Percentiles rank a stretch among this genome's conserved stretches.
phyloP scores from a whole-genome alignment of 169 alveolate species.

The Condylostoma magnum region DNA sequence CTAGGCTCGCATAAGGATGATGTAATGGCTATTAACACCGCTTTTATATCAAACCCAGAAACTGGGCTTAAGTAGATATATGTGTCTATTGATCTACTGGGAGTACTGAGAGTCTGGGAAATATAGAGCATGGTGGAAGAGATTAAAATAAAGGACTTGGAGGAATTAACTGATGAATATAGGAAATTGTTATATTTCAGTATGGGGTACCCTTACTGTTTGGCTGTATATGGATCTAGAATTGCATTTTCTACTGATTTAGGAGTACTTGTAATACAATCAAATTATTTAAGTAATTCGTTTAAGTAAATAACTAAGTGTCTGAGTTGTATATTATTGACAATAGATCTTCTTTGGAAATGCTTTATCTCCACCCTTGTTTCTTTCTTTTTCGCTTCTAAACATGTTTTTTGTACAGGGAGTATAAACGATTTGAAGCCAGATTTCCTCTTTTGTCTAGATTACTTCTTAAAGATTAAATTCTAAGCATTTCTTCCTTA shows the following conservation, averaged over 20 bases:
- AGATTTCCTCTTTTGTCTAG: too few species aligned
- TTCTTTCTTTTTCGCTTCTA: too few species aligned
- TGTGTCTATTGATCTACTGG: background rate
- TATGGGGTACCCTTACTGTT: conserved; percentile 28
- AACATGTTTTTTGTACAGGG: too few species aligned
- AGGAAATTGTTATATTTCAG: conserved; percentile 5
- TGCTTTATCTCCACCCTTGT: too few species aligned
- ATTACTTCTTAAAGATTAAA: too few species aligned
- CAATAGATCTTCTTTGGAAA: too few species aligned
- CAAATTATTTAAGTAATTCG: background rate
- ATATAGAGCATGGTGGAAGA: background rate
- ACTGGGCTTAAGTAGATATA: background rate
- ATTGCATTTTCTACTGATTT: conserved; percentile 26
- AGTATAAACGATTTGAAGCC: too few species aligned
- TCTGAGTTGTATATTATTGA: too few species aligned
- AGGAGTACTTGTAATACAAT: conserved; percentile 17
- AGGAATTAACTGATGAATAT: conserved; percentile 7
- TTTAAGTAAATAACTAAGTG: too few species aligned
- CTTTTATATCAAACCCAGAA: too few species aligned
- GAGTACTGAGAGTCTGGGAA: background rate
- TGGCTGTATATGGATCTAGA: background rate
- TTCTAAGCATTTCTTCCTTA: too few species aligned
- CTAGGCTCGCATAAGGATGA: conserved; percentile 9
- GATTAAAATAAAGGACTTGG: background rate
- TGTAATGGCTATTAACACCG: conserved; percentile 3